Evolutionary conservation across 345 rosid species (phyloP).

Genomic region (Viola odorata): DNA sequence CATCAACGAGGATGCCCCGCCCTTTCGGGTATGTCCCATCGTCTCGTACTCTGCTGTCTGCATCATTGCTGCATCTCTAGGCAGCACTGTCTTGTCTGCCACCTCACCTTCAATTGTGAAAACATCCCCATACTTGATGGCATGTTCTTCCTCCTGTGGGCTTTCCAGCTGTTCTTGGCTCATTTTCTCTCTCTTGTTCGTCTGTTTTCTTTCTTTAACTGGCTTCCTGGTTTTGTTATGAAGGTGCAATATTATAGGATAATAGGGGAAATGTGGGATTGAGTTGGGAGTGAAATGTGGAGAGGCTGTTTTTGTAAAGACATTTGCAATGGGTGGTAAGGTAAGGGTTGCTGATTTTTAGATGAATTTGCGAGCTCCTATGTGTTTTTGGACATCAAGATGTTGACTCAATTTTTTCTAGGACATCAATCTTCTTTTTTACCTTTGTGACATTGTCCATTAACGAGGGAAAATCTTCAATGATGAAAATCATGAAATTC

Average conservation of each 20-base stretch:
- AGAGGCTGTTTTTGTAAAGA: background rate
- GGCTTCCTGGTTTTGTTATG: background rate
- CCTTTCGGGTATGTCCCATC: constrained; percentile 25
- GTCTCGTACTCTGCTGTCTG: constrained; percentile 29
- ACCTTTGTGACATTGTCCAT: too few species aligned
- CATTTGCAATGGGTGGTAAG: background rate
- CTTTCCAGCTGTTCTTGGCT: constrained; percentile 34
- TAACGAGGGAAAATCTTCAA: too few species aligned
- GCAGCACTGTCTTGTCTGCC: constrained; percentile 22
- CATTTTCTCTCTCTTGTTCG: constrained; percentile 18
- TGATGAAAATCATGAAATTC: too few species aligned
- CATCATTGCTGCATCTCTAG: constrained; percentile 35
- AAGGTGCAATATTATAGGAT: constrained; percentile 1
- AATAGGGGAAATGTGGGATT: background rate
- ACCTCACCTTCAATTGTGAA: constrained; percentile 29
- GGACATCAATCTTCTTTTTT: too few species aligned
- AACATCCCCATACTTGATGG: constrained; percentile 30
- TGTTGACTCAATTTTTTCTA: background rate
- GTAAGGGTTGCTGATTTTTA: background rate
- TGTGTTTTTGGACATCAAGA: background rate
- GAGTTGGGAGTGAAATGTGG: constrained; percentile 3
- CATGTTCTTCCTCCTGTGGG: constrained; percentile 8
- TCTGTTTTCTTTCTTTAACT: background rate
- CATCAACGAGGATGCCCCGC: constrained; percentile 21
- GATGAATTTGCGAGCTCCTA: background rate